A percentile compares a stretch with the other conserved stretches of the same genome.
Evolutionary conservation across 495 filamentous ascomycete species (phyloP).

Genomic region (Penicillium macrosclerotiorum): DNA sequence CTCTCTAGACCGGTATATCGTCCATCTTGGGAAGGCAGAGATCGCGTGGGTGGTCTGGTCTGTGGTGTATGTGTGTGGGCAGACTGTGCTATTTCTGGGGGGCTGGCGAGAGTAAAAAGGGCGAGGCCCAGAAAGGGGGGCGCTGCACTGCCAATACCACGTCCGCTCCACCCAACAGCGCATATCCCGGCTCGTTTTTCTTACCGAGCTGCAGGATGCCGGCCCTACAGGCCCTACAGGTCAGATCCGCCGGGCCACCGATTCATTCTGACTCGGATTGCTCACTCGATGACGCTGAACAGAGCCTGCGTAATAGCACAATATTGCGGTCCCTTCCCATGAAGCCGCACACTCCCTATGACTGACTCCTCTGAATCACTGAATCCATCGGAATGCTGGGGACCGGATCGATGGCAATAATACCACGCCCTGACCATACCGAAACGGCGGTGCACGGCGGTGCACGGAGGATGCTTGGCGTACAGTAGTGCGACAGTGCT

Average conservation of each 20-base stretch:
- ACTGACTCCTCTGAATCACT: constrained; percentile 2
- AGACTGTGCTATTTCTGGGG: constrained; percentile 4
- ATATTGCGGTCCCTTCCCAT: too few relatives aligned
- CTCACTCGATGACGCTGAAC: too few relatives aligned
- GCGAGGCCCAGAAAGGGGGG: constrained; percentile 5
- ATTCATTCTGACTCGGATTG: too few relatives aligned
- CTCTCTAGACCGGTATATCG: constrained; percentile 10
- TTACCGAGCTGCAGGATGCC: too few relatives aligned
- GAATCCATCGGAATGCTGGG: too few relatives aligned
- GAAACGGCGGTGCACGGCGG: too few relatives aligned
- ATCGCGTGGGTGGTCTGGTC: not conserved
- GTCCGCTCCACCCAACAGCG: constrained; percentile 2
- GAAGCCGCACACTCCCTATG: too few relatives aligned
- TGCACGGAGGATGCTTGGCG: constrained; percentile 3
- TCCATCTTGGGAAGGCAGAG: constrained; percentile 19
- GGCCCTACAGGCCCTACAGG: too few relatives aligned
- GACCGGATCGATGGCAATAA: constrained; percentile 6
- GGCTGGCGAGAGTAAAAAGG: constrained; percentile 9
- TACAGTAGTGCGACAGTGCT: constrained; percentile 12
- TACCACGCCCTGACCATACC: constrained; percentile 6
- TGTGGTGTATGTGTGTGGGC: too few relatives aligned
- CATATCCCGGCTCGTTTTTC: too few relatives aligned
- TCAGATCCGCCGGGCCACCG: too few relatives aligned
- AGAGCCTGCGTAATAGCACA: too few relatives aligned
- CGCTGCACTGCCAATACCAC: constrained; percentile 9